phyloP scores from a whole-genome alignment of 805 yeast genomes.

The Metschnikowia aberdeeniae region DNA sequence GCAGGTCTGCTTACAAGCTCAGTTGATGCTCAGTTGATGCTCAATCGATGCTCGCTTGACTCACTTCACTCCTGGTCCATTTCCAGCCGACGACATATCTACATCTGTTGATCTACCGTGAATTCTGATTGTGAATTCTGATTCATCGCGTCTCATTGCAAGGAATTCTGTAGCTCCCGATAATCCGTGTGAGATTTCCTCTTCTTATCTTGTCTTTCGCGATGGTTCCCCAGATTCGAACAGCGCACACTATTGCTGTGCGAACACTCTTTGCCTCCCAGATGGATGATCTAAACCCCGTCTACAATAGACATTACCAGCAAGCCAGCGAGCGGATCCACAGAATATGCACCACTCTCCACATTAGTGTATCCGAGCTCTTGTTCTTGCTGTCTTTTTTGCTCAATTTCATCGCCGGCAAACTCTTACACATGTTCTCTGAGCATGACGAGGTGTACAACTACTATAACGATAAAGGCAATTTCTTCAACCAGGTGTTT shows the following conservation, averaged over 20 bases:
- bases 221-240: conserved; percentile 1
- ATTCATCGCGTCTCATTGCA: too few relatives aligned
- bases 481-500: conserved; percentile 65
- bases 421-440: conserved; percentile 42
- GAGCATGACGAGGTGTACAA: conserved; percentile 45
- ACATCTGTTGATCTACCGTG: too few relatives aligned
- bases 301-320: conserved; percentile 1
- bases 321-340: not conserved
- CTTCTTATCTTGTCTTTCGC: not conserved
- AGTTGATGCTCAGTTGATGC: too few relatives aligned
- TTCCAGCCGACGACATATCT: too few relatives aligned
- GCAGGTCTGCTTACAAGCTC: too few relatives aligned
- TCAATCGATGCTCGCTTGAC: too few relatives aligned
- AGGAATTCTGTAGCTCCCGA: too few relatives aligned
- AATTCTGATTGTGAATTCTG: too few relatives aligned
- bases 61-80: too few relatives aligned
- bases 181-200: too few relatives aligned
- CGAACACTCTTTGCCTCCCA: not conserved
- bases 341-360: not conserved
- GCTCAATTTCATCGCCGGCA: conserved; percentile 47
- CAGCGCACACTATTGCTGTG: conserved; percentile 2
- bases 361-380: conserved; percentile 23
- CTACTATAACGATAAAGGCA: conserved; percentile 58
- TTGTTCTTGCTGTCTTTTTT: conserved; percentile 31
- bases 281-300: not conserved